Evolutionary conservation across 768 basidiomycete species (phyloP).

Genomic region (Pulveroboletus sp.): DNA sequence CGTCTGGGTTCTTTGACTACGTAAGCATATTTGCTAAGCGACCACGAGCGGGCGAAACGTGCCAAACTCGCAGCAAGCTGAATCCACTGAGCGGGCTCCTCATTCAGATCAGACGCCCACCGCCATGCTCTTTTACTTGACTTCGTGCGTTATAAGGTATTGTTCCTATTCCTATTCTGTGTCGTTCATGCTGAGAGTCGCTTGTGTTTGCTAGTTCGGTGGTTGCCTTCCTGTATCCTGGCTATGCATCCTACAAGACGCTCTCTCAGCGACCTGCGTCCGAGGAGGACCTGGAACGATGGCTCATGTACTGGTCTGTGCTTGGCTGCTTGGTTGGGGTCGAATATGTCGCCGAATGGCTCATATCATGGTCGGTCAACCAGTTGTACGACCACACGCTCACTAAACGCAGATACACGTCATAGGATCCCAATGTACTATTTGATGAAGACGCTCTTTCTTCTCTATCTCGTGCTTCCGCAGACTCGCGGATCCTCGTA

Average conservation of each 20-base stretch:
- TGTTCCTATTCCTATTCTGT: constrained; percentile 26
- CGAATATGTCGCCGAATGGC: constrained; percentile 85
- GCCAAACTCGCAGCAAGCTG: constrained; percentile 4
- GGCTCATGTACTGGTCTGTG: constrained; percentile 98
- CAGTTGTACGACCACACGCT: constrained; percentile 6
- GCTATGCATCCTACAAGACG: constrained; percentile 95
- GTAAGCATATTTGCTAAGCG: constrained; percentile 20
- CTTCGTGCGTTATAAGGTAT: constrained; percentile 40
- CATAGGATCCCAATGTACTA: constrained; percentile 88
- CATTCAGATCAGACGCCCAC: constrained; percentile 4
- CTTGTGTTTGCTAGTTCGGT: constrained; percentile 44
- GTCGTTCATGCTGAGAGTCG: background rate
- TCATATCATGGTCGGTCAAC: constrained; percentile 69
- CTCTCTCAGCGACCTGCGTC: constrained; percentile 83
- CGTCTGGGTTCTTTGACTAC: constrained; percentile 11
- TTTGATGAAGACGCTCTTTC: constrained; percentile 72
- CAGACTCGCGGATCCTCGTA: constrained; percentile 86
- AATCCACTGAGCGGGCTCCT: background rate
- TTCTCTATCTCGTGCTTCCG: constrained; percentile 86
- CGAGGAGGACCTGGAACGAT: constrained; percentile 81
- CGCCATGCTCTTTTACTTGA: constrained; percentile 40
- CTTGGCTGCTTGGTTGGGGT: constrained; percentile 75
- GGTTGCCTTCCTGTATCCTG: constrained; percentile 83
- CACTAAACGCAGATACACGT: constrained; percentile 8
- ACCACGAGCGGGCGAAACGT: constrained; percentile 4